A percentile compares a stretch with the other conserved stretches of the same genome.
These are phyloP conservation scores for Cenchrus purpureus DNA, from an alignment of 176 grass and related monocot species.

Conservation along the genomic window DNA sequence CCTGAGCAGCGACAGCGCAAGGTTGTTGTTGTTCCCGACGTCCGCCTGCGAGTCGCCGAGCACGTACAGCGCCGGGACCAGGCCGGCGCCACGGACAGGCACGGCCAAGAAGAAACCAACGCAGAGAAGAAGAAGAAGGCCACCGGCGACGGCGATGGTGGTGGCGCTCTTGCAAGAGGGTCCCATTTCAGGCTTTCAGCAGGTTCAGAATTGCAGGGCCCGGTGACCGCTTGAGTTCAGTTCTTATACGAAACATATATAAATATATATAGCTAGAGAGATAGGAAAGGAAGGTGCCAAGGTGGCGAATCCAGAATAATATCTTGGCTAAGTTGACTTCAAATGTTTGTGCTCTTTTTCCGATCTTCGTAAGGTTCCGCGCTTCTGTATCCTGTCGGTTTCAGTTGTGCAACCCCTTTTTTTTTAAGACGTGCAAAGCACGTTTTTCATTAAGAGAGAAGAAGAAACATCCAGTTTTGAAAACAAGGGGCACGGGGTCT, in stretches of 20 bases:
- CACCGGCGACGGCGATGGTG: background rate
- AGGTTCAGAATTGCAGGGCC: background rate
- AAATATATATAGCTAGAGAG: no score
- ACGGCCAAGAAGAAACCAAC: background rate
- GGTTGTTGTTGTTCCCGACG: conserved; percentile 72
- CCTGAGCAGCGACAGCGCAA: conserved; percentile 42
- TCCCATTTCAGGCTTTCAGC: background rate
- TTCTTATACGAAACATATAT: background rate
- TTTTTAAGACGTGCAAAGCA: no score
- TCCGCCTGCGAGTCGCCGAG: conserved; percentile 81
- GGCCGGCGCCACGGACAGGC: background rate
- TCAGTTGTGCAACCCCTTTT: no score
- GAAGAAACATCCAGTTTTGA: no score
- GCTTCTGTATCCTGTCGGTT: no score
- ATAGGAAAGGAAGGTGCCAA: no score
- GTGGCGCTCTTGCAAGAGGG: background rate
- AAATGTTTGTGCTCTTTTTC: no score
- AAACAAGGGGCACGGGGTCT: no score
- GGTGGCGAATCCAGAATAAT: no score
- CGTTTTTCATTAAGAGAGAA: no score
- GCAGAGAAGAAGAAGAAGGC: background rate
- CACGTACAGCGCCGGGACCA: conserved; percentile 62
- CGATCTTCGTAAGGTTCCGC: no score
- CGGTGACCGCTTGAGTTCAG: background rate
- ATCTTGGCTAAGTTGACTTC: no score